Evolutionary conservation across 176 grass and related monocot species (phyloP), one percentile per base, ranked within the genome.

Genomic region (Cenchrus fungigraminus): DNA sequence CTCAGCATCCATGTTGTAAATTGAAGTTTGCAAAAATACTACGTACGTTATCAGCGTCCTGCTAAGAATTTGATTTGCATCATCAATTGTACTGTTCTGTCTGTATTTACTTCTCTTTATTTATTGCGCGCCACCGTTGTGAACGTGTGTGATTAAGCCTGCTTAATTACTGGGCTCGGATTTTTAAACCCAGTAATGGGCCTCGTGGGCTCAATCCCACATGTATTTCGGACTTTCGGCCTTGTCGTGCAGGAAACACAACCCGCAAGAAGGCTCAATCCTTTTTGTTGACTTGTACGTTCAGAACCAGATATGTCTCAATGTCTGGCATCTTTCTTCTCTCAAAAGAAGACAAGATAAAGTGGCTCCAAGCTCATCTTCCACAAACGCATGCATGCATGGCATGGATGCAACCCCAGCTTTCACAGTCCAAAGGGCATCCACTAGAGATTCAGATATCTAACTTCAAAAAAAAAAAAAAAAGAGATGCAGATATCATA

Each of bases 21-120:
- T 84, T 84, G 60, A 87, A 87, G 85, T 91, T 91, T 91, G 89
- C 89, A 87, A 91, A n/a, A 76, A 37, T 52, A 5, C 34, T 34
- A 34, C 34, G 34, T 34, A 2, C 3, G 32, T 12, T 71, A 45
- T 45, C 40, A 77, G 3, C 20, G 16, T 8, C 68, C 9, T 31
- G 37, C 37, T 67, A 15, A 44, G 10, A 66, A 84, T 68, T 37
- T 20, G 34, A 67, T 55, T 17, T 40, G 13, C 29, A 16, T 32
- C 73, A 58, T 69, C 17, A 15, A 7, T 3, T 46, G 52, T 68
- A 68, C 29, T 40, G 37, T 40, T 40, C 37, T 40, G 37, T 40
- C 1, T 56, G 10, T 54, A 31, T 29, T 79, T 85, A 85, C 28
- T 79, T 61, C 4, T 42, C 45, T 0, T 80, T 68, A 67, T 7